Evolutionary conservation across 139 green algal species (phyloP).

Genomic region (Chlamydomonas incerta): DNA sequence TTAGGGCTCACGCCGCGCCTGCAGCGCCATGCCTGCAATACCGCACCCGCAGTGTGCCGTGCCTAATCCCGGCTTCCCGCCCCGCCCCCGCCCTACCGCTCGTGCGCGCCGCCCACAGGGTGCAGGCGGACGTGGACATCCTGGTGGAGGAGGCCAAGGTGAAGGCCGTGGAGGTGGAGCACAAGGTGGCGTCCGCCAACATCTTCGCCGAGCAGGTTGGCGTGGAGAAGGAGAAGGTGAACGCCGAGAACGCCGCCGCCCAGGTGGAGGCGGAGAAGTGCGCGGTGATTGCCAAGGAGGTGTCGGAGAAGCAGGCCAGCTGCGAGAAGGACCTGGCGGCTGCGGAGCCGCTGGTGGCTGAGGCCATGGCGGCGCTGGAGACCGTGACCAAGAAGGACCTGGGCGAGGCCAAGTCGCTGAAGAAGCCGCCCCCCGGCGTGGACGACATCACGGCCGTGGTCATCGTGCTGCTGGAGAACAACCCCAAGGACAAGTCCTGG

Average conservation of each 20-base stretch:
- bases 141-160: constrained; percentile 88
- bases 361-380: constrained; percentile 87
- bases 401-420: constrained; percentile 90
- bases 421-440: constrained; percentile 89
- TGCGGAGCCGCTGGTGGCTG: constrained; percentile 85
- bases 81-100: no score
- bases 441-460: constrained; percentile 92
- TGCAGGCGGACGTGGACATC: constrained; percentile 86
- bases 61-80: no score
- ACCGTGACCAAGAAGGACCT: constrained; percentile 93
- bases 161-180: constrained; percentile 89
- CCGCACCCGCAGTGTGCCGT: no score
- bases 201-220: constrained; percentile 83
- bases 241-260: constrained; percentile 84
- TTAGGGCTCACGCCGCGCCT: no score
- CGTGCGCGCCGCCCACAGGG: neutral
- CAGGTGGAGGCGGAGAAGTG: constrained; percentile 90
- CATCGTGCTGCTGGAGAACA: constrained; percentile 89
- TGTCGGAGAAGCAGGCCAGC: constrained; percentile 83
- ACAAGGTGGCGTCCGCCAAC: constrained; percentile 87
- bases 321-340: constrained; percentile 88
- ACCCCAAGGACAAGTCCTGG: constrained; percentile 92
- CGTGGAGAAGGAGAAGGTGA: constrained; percentile 92
- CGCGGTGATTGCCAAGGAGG: constrained; percentile 80
- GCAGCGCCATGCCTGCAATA: no score